Conservation (phyloP, 768 basidiomycete species). For the Rhizopogon vulgaris region DNA sequence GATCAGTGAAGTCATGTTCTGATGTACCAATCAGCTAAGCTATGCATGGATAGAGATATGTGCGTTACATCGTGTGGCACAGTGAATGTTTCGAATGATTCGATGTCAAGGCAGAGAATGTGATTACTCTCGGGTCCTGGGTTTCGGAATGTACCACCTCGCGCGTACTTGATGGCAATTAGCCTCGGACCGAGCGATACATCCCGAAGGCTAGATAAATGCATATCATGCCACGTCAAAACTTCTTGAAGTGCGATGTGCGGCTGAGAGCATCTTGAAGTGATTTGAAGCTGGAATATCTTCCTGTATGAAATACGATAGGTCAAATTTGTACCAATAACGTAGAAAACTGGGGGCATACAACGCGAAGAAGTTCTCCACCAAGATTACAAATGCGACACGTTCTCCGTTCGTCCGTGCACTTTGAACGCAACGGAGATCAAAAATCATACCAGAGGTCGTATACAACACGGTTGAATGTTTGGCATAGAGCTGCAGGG, state of each 20-base stretch:
- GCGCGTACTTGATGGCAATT: background rate
- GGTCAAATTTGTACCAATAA: background rate
- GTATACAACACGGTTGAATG: constrained; percentile 1
- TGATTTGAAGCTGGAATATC: background rate
- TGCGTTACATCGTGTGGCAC: background rate
- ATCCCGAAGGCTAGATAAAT: constrained; percentile 1
- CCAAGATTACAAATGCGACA: constrained; percentile 1
- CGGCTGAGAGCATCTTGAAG: background rate
- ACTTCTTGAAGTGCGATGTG: background rate
- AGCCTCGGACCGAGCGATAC: background rate
- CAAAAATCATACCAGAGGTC: constrained; percentile 1
- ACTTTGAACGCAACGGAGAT: constrained; percentile 1
- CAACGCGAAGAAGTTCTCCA: constrained; percentile 1
- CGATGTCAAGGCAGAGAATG: constrained; percentile 1
- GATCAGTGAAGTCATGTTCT: background rate
- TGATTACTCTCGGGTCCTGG: background rate
- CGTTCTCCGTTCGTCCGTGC: background rate
- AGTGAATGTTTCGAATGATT: background rate
- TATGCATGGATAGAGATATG: background rate
- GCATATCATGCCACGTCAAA: constrained; percentile 1
- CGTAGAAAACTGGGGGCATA: background rate
- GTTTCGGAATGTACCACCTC: background rate
- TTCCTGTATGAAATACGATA: background rate
- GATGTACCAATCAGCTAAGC: background rate
- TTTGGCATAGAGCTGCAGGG: constrained; percentile 1